Evolutionary conservation across 1,284 basidiomycete genomes (phyloP), one percentile per base, ranked within the genome.

Genomic region (Cystobasidium pallidum): DNA sequence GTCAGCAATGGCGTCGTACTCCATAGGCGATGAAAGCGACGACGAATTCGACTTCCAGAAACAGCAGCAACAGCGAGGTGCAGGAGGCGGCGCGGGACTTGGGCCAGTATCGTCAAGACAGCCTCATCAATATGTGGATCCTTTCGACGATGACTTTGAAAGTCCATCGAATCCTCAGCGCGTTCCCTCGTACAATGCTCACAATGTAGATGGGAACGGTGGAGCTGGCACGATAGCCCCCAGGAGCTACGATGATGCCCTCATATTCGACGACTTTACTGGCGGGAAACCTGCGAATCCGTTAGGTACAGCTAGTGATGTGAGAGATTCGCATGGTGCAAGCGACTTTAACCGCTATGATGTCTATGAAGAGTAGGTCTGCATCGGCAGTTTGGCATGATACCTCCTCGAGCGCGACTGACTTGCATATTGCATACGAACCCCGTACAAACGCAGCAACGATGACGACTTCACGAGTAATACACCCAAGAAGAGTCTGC

Each of bases 231-330:
- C 61, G 36, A 39, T 36, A 64, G 34, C 28, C 17, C 47, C 45
- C 21, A 47, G 62, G 26, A 30, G 21, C 34, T 51, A 71, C 49
- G 59, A 49, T 17, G 68, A 71, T 63, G 55, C 57, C 21, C 34
- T 71, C 32, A 61, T 70, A 59, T 70, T 70, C 58, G 67, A 70
- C 45, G 68, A 72, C 39, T 78, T 77, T 21, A 74, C 76, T 3
- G 76, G 76, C 13, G 77, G 77, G 6, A 64, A 75, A 59, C 71
- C 75, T 6, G 75, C 76, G 11, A 77, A 75, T 65, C 58, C 47
- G 15, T 74, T 66, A 13, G 76, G 77, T 0, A 74, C 76, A 8
- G 76, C 76, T 24, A 73, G 67, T 34, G 77, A 77, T 30, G 51
- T 75, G 32, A 73, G 70, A 49, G 68, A 47, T 19, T 13, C 39